Conservation (phyloP, 1,284 basidiomycete species). For the Tremellales sp. region DNA sequence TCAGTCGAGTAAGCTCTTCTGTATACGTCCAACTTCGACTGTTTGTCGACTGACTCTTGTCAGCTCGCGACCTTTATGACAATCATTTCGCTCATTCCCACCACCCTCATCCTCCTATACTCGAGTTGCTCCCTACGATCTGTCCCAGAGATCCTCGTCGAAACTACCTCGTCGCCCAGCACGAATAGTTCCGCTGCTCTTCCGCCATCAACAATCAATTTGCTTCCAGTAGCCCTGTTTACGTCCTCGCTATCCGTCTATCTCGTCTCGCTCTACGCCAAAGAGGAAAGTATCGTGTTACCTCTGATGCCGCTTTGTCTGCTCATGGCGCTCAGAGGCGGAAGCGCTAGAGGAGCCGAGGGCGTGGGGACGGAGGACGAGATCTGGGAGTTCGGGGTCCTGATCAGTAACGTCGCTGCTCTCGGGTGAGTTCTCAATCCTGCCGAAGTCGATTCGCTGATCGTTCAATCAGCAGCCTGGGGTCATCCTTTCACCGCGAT, state of each 20-base stretch:
- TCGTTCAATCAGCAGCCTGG: constrained; percentile 64
- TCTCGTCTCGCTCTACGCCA: constrained; percentile 92
- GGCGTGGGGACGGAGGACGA: constrained; percentile 31
- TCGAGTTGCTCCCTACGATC: constrained; percentile 1
- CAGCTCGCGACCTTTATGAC: constrained; percentile 46
- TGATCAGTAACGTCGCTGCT: constrained; percentile 79
- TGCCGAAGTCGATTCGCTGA: not conserved
- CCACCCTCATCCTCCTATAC: constrained; percentile 16
- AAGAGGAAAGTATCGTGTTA: constrained; percentile 88
- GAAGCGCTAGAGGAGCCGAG: constrained; percentile 51
- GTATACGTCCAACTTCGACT: not conserved
- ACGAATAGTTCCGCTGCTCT: not conserved
- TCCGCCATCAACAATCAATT: constrained; percentile 24
- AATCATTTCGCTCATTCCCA: constrained; percentile 40
- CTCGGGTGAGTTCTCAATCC: constrained; percentile 63
- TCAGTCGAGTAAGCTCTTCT: constrained; percentile 26
- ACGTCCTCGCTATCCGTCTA: constrained; percentile 70
- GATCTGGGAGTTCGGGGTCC: constrained; percentile 70
- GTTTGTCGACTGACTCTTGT: constrained; percentile 24
- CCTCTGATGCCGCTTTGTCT: constrained; percentile 80
- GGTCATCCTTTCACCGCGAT: constrained; percentile 77
- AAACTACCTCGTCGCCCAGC: not conserved
- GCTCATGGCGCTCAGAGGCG: constrained; percentile 60
- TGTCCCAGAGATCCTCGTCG: not conserved
- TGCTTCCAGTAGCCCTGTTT: constrained; percentile 38